Percentiles rank a stretch among this genome's conserved stretches.
Conservation (phyloP, 2,329 filamentous ascomycete species). For the Thermothelomyces thermophilus region DNA sequence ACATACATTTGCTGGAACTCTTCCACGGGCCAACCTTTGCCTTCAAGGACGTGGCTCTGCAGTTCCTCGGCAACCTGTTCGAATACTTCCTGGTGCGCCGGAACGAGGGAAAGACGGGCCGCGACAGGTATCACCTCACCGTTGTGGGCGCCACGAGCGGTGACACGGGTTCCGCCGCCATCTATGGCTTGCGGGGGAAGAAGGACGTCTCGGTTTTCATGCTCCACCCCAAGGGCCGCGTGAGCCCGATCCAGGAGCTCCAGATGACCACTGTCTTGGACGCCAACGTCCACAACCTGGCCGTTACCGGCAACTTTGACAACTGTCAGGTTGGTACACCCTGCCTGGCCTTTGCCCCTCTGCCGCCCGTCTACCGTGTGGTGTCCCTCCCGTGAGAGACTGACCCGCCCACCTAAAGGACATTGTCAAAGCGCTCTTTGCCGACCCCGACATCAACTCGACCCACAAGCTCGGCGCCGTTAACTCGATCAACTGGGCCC, state of each 20-base stretch:
- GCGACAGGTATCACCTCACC: constrained; percentile 69
- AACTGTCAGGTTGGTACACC: constrained; percentile 69
- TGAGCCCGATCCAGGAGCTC: constrained; percentile 86
- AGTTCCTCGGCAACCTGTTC: constrained; percentile 94
- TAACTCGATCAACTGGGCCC: constrained; percentile 94
- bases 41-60: constrained; percentile 91
- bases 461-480: constrained; percentile 82
- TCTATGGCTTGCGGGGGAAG: constrained; percentile 91
- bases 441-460: constrained; percentile 75
- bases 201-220: constrained; percentile 97
- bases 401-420: constrained; percentile 43
- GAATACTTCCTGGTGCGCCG: constrained; percentile 75
- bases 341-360: too few species aligned
- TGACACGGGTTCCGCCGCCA: constrained; percentile 85
- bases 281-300: constrained; percentile 84
- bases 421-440: constrained; percentile 89
- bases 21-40: constrained; percentile 95
- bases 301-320: constrained; percentile 86
- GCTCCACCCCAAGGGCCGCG: constrained; percentile 81
- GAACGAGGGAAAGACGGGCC: constrained; percentile 61
- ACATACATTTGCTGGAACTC: constrained; percentile 82
- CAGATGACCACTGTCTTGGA: constrained; percentile 96
- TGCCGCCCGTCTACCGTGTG: too few species aligned
- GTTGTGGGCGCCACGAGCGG: constrained; percentile 83
- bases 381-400: too few species aligned